Evolutionary conservation across 305 asterid species (phyloP).

Genomic region (Solanum hybrid): DNA sequence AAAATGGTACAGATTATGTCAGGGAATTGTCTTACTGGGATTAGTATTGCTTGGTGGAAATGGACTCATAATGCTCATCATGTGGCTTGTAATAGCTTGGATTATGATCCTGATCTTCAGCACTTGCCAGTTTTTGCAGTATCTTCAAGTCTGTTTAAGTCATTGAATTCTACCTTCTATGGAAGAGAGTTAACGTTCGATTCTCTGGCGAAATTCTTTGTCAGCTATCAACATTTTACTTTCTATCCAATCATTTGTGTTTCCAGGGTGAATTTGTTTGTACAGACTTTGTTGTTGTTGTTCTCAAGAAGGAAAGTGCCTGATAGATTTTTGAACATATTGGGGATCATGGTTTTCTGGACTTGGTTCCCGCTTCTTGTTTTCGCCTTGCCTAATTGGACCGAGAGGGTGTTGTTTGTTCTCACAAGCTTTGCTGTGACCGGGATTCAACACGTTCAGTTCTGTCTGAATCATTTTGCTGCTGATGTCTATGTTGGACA

Average conservation of each 20-base stretch:
- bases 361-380: slow-evolving; percentile 73
- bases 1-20: slow-evolving; percentile 40
- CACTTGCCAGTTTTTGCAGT: not conserved
- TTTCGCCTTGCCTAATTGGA: slow-evolving; percentile 51
- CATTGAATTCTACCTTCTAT: not conserved
- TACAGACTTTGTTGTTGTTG: slow-evolving; percentile 49
- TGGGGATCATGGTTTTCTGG: slow-evolving; percentile 60
- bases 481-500: not conserved
- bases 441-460: slow-evolving; percentile 59
- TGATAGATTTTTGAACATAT: slow-evolving; percentile 40
- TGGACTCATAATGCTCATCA: slow-evolving; percentile 83
- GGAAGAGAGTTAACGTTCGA: not conserved
- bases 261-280: slow-evolving; percentile 49
- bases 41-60: slow-evolving; percentile 82
- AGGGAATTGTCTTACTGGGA: slow-evolving; percentile 59
- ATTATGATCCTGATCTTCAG: not conserved
- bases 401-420: slow-evolving; percentile 45
- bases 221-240: not conserved
- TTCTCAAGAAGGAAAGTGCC: slow-evolving; percentile 45
- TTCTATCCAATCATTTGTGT: slow-evolving; percentile 25
- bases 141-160: not conserved
- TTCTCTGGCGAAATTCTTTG: not conserved
- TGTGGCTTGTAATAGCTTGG: slow-evolving; percentile 1
- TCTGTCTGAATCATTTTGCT: slow-evolving; percentile 44
- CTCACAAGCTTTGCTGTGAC: slow-evolving; percentile 39